phyloP scores from a whole-genome alignment of 2,329 filamentous ascomycete species.

The Fusarium sp. region DNA sequence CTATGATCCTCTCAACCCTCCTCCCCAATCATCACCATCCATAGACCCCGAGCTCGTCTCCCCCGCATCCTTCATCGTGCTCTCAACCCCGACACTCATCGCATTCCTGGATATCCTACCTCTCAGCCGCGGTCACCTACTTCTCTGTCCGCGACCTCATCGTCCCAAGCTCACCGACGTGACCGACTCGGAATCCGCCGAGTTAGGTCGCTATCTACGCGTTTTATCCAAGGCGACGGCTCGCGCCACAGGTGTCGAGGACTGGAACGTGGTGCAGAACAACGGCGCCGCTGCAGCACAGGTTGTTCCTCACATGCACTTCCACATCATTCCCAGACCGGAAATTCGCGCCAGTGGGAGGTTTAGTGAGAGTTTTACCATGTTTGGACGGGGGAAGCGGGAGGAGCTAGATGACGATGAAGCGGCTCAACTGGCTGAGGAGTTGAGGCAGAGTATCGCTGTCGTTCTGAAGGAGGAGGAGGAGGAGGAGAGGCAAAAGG shows the following conservation, averaged over 20 bases:
- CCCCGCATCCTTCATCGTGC: slow-evolving; percentile 71
- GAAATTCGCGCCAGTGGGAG: slow-evolving; percentile 66
- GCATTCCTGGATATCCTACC: slow-evolving; percentile 96
- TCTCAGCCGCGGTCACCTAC: slow-evolving; percentile 82
- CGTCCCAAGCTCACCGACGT: slow-evolving; percentile 81
- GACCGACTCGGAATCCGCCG: slow-evolving; percentile 68
- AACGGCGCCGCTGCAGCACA: slow-evolving; percentile 91
- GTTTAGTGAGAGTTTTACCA: slow-evolving; percentile 76
- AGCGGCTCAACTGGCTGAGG: slow-evolving; percentile 67
- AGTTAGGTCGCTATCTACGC: slow-evolving; percentile 75
- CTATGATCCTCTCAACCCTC: slow-evolving; percentile 57
- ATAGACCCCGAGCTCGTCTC: slow-evolving; percentile 48
- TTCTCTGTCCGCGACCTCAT: slow-evolving; percentile 83
- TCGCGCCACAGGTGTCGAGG: slow-evolving; percentile 74
- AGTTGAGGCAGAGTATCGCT: slow-evolving; percentile 62
- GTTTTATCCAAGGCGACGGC: slow-evolving; percentile 78
- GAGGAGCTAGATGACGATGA: slow-evolving; percentile 83
- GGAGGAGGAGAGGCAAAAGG: slow-evolving; percentile 29
- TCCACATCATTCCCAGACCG: slow-evolving; percentile 90
- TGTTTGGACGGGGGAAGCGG: slow-evolving; percentile 81
- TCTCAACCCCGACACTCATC: slow-evolving; percentile 80
- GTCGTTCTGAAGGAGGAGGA: slow-evolving; percentile 56
- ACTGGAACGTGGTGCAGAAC: slow-evolving; percentile 98
- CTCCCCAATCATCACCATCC: slow-evolving; percentile 47
- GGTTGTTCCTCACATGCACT: slow-evolving; percentile 93